Evolutionary conservation across 345 rosid species (phyloP).

Genomic region (Camelina neglecta): DNA sequence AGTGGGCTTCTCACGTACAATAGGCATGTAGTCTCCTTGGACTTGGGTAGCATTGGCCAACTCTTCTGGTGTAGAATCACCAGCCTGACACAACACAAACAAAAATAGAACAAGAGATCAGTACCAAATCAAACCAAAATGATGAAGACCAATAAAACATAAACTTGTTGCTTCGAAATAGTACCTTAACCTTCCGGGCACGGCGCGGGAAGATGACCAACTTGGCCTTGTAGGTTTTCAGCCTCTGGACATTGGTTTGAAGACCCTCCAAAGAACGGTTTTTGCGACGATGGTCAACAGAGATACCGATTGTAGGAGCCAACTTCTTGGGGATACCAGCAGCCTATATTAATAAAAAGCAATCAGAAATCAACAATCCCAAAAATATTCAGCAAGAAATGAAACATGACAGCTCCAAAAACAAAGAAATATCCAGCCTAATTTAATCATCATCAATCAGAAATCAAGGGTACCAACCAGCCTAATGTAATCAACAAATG

Average conservation of each 20-base stretch:
- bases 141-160: neutral
- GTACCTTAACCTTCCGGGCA: slow-evolving; percentile 72
- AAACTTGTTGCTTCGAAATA: neutral
- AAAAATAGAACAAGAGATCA: neutral
- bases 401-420: neutral
- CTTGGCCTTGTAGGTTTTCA: slow-evolving; percentile 88
- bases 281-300: slow-evolving; percentile 78
- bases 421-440: neutral
- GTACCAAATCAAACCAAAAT: neutral
- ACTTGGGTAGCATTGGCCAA: slow-evolving; percentile 85
- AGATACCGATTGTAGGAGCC: slow-evolving; percentile 74
- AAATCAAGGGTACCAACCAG: neutral
- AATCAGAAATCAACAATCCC: neutral
- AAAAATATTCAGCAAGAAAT: neutral
- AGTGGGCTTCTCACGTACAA: slow-evolving; percentile 61
- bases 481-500: neutral
- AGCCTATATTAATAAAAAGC: slow-evolving; percentile 25
- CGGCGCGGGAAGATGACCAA: slow-evolving; percentile 85
- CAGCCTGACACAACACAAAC: slow-evolving; percentile 56
- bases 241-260: slow-evolving; percentile 78
- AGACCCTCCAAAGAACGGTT: slow-evolving; percentile 75
- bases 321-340: slow-evolving; percentile 69
- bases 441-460: neutral
- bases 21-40: slow-evolving; percentile 71
- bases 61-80: slow-evolving; percentile 87